These are phyloP conservation scores for Suhomyces anneliseae DNA, from an alignment of 1,139 yeast genomes.

Conservation along the genomic window DNA sequence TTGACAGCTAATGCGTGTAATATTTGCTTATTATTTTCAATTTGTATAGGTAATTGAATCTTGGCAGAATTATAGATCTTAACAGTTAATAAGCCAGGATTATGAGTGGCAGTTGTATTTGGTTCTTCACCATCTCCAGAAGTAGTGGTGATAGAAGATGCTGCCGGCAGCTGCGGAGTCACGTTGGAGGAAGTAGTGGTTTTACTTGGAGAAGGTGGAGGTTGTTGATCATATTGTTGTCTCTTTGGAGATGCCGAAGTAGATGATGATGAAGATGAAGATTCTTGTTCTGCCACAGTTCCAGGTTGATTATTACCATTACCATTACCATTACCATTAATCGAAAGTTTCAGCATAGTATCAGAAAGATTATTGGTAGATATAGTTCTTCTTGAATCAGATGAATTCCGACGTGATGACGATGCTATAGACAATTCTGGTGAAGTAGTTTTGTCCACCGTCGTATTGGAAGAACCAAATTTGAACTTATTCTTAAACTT, in stretches of 20 bases:
- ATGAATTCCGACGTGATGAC: constrained; percentile 24
- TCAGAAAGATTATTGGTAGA: constrained; percentile 26
- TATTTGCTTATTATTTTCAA: constrained; percentile 53
- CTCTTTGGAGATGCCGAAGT: constrained; percentile 9
- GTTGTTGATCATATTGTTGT: not conserved
- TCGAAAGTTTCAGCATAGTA: constrained; percentile 29
- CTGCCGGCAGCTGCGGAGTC: not conserved
- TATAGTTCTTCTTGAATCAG: constrained; percentile 30
- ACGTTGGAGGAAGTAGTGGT: not conserved
- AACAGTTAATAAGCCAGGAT: constrained; percentile 71
- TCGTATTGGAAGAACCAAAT: constrained; percentile 34
- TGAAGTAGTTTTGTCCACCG: constrained; percentile 19
- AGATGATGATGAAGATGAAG: constrained; percentile 12
- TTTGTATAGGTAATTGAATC: constrained; percentile 61
- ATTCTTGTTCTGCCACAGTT: constrained; percentile 3
- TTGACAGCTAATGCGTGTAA: constrained; percentile 52
- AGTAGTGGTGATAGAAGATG: constrained; percentile 6
- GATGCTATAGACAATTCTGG: constrained; percentile 14
- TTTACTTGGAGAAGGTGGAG: not conserved
- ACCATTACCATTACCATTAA: constrained; percentile 13
- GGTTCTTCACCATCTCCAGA: constrained; percentile 10
- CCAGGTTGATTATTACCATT: constrained; percentile 1
- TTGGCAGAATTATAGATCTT: constrained; percentile 64
- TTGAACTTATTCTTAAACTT: constrained; percentile 50
- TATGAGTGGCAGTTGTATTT: constrained; percentile 11